Evolutionary conservation across 495 filamentous ascomycete species (phyloP), one percentile per base, ranked within the genome.

Genomic region (Amniculicola lignicola): DNA sequence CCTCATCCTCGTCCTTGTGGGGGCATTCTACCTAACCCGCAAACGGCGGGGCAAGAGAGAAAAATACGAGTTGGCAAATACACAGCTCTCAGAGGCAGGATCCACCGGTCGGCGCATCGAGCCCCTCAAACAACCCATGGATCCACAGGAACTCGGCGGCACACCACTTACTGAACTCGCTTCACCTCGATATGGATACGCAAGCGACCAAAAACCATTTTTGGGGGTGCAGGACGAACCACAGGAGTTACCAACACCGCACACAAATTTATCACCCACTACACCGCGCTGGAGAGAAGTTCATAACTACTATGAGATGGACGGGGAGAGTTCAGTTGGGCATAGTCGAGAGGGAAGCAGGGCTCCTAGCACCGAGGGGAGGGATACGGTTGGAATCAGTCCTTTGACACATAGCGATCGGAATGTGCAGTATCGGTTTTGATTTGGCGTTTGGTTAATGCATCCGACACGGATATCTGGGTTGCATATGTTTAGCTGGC

Each of bases 1-100:
- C 43, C 14, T 57, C 19, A 35, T 65, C 19, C 21, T 57, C 35
- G 12, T 57, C 2, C 14, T 51, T 5, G 22, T 36, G 31, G 48
- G 25, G 22, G 18, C 36, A 25, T n/a, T 63, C 3, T 18, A 59
- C 19, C 31, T 53, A 14, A 47, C 44, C 55, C 42, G 42, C 11
- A 33, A 29, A 12, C 50, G 50, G 10, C 31, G 43, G 2, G 5
- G 15, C 27, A 18, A 14, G 4, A 9, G 19, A 23, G 49, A 54
- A 21, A 54, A 27, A 11, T 54, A 54, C 29, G 62, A 61, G 31
- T 38, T 65, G n/a, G 51, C 46, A 14, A 55, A 65, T 39, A 65
- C 57, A 4, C 57, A 61, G n/a, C 19, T 60, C 28, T 28, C 39
- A 9, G 55, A 59, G 33, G 24, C 43, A 6, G 49, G 47, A 9